These are phyloP conservation scores for Tetragonia tetragonoides DNA, from an alignment of 148 eudicot species.

Conservation along the genomic window DNA sequence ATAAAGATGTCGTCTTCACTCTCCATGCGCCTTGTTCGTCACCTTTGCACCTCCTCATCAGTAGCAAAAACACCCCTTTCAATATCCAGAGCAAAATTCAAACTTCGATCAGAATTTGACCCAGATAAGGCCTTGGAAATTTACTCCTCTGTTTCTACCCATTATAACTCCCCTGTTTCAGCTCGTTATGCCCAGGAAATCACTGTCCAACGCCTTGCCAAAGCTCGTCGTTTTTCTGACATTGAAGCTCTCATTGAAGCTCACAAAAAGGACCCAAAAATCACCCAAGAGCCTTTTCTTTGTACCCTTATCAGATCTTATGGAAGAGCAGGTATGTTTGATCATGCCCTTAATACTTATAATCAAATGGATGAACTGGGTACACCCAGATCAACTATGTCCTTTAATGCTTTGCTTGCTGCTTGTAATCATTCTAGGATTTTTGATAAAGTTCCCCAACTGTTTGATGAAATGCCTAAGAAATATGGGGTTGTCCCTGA, in stretches of 20 bases:
- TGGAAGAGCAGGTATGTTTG: slow-evolving; percentile 69
- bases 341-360: slow-evolving; percentile 56
- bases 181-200: slow-evolving; percentile 59
- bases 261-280: slow-evolving; percentile 52
- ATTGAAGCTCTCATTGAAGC: slow-evolving; percentile 62
- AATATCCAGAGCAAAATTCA: slow-evolving; percentile 56
- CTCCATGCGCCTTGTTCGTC: slow-evolving; percentile 31
- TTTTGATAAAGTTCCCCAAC: slow-evolving; percentile 46
- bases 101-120: slow-evolving; percentile 51
- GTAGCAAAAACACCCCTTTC: slow-evolving; percentile 29
- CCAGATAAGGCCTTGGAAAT: slow-evolving; percentile 78
- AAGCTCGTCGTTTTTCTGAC: slow-evolving; percentile 55
- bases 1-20: slow-evolving; percentile 17
- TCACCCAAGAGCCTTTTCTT: slow-evolving; percentile 55
- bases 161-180: slow-evolving; percentile 41
- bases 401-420: slow-evolving; percentile 67
- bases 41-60: slow-evolving; percentile 36
- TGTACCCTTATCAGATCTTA: slow-evolving; percentile 67
- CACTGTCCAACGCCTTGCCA: slow-evolving; percentile 69
- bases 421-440: slow-evolving; percentile 43
- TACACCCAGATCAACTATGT: slow-evolving; percentile 48
- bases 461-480: slow-evolving; percentile 70
- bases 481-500: slow-evolving; percentile 48
- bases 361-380: slow-evolving; percentile 64
- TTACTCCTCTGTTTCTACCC: slow-evolving; percentile 54